Evolutionary conservation across 257 asterid genomes (phyloP), one percentile per base, ranked within the genome.

Genomic region (Ilex asprella): DNA sequence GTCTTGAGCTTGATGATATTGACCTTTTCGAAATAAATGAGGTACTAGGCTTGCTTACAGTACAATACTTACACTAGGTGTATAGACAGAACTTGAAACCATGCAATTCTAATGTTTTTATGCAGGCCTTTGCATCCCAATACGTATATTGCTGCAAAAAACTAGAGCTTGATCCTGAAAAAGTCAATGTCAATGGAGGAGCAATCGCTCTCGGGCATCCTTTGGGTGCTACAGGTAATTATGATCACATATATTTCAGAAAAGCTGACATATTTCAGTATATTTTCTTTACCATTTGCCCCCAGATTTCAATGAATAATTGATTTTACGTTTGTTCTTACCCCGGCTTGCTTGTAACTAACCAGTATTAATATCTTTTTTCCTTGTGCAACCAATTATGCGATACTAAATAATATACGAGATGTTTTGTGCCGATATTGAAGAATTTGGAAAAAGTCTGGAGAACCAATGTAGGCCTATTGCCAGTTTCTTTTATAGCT

Each of bases 151-250:
- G 94, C 86, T 66, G 77, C 68, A 88, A 88, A 82, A 83, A 82
- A 64, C 70, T 91, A 57, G 85, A 70, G n/a, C 96, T 91, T 43
- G 92, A 84, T 72, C 67, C 81, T 5, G 87, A 81, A 67, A 91
- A 78, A 12, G 96, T 91, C 15, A 91, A 91, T 63, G 98, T 91
- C 27, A 86, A 91, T 68, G 98, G 98, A 50, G 98, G 98, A 60
- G 98, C 98, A 32, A 88, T 91, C 16, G 98, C 96, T 66, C 83
- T 91, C 43, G 98, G 98, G 49, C 96, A 91, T 75, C 98, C 98
- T 56, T 71, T 91, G 68, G 98, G 98, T 71, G 87, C 83, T 63
- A 91, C 98, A 72, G 98, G 96, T 88, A 63, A 68, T 67, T 15
- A 30, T 49, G 12, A 30, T 21, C 43, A 12, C 11, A 59, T 47